Base-by-base conservation (phyloP, 441 rosid genomes). In the Adansonia gregorii region DNA sequence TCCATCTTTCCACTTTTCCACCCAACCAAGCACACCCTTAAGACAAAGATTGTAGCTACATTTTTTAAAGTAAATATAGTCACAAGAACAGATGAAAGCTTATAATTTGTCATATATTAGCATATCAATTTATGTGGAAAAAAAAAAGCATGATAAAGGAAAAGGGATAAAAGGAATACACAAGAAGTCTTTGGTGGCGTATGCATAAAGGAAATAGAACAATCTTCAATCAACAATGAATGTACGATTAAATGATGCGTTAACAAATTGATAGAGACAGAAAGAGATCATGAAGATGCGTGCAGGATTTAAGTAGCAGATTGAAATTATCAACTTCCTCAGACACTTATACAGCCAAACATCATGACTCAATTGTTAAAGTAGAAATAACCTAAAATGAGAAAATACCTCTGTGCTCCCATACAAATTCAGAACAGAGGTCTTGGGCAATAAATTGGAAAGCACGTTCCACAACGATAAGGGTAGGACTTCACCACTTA, bases 401-500 rank as follows among this genome's bases (percentile, higher is more conserved):
- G 67, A 76, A 73, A 71, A 73, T 78, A 76, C 99, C 98, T 95
- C 98, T 45, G 99, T 95, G 79, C 91, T 94, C 81, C 99, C 99
- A 82, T 92, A 95, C 72, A 95, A 83, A 82, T 95, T 95, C 81
- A 95, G 83, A 76, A 94, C 85, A 84, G 90, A 79, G 74, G 92
- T 90, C 61, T 84, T 79, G n/a, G 98, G 94, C 72, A 94, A 87
- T 79, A 91, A 84, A 60, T 65, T 83, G 10, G 91, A 84, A 75
- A 95, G 92, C 77, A 78, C 83, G 80, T 88, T 75, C 97, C 97
- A 95, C 82, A 95, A 85, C 84, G 91, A 83, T 79, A 95, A 39
- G 65, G 91, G 87, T 77, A 95, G 88, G 35, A 84, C 83, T 93
- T 95, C 99, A 27, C 99, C 99, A 72, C 98, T 95, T 64, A 95